Base-by-base conservation (phyloP, 192 early-diverging fungal genomes). In the Chytriomyces confervae region DNA sequence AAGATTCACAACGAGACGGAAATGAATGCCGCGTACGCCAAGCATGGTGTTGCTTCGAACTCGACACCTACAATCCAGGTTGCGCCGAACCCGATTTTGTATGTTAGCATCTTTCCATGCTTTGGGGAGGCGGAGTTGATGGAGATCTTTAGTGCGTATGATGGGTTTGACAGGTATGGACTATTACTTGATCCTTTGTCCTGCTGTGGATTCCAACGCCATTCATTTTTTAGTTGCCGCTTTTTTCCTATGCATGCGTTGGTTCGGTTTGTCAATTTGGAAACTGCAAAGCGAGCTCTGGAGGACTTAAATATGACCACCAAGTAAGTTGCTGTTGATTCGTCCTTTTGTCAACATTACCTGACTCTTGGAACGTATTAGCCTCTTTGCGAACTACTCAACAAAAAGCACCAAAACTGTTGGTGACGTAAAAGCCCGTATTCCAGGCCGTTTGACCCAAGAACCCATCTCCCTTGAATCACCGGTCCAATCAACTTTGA, bases 11-110 rank as follows among this genome's bases (percentile, higher is more conserved):
- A 49, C 24, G 50, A 77, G 66, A 87, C 86, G 36, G 86, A 87
- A 53, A 87, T 87, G 86, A 78, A 87, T 24, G 86, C 86, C 11
- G 84, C 86, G 8, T 87, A 87, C 61, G 86, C 86, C 5, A 87
- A 87, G 50, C 80, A 86, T 68, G 82, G 84, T 11, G 85, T 84
- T 29, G 81, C 85, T 8, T 74, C 80, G 24, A 74, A 85, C 44
- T 82, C 77, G 7, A 80, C 82, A 23, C 86, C 86, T 27, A 79
- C 86, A 6, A 82, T 87, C 29, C 76, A 80, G 7, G 85, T 87
- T 36, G 77, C 62, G 10, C 85, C 86, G n/a, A 87, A 87, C 68
- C 86, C 85, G 18, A 87, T 86, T 64, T 76, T 87, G 53, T 87
- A 87, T 67, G 83, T 86, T 45, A 77, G 77, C 65, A 61, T 87